phyloP scores from a whole-genome alignment of 2,329 filamentous ascomycete species.

The Hypoxylon sp. region DNA sequence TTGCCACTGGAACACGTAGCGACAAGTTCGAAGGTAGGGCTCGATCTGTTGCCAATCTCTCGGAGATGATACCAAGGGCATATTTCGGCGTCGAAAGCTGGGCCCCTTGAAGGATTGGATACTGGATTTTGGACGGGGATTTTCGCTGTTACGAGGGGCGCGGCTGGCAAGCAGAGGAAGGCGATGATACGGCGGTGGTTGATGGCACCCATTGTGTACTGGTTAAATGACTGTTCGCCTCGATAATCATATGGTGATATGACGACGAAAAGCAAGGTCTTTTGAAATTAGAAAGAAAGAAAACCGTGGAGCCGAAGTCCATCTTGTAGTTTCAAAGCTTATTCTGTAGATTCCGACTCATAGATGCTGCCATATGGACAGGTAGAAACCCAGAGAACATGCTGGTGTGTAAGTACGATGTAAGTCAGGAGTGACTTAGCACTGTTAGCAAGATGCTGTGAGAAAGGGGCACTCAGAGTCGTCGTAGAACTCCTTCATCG shows the following conservation, averaged over 20 bases:
- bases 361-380: neutral
- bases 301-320: neutral
- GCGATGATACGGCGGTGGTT: neutral
- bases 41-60: neutral
- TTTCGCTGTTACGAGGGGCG: neutral
- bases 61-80: constrained; percentile 16
- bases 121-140: neutral
- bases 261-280: neutral
- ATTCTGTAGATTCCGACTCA: neutral
- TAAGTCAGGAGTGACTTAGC: neutral
- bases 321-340: neutral
- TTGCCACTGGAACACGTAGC: constrained; percentile 5
- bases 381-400: neutral
- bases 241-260: neutral
- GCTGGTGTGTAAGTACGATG: neutral
- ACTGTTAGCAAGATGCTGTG: neutral
- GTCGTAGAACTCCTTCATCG: neutral
- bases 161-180: neutral
- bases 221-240: neutral
- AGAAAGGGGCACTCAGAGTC: neutral
- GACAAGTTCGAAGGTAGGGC: neutral
- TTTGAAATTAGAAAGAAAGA: neutral
- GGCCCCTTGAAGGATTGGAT: neutral
- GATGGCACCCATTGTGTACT: constrained; percentile 4
- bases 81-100: neutral